Conservation (phyloP, 2,329 filamentous ascomycete species). For the Gaeumannomyces sp. region DNA sequence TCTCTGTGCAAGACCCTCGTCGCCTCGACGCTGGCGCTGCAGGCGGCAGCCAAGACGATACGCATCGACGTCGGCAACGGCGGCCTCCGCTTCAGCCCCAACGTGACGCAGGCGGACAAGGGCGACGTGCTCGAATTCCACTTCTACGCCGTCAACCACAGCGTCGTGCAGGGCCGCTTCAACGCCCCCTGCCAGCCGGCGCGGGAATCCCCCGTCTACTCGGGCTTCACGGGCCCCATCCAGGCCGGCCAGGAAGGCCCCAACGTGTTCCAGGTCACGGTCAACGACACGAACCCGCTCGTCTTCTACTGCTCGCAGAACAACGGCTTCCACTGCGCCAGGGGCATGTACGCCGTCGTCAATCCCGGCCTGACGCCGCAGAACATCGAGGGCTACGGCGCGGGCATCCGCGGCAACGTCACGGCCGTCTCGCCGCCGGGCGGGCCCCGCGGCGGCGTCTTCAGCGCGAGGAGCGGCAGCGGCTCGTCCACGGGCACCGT, state of each 20-base stretch:
- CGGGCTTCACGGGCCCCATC: conserved; percentile 33
- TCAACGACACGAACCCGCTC: conserved; percentile 34
- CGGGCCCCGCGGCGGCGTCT: conserved; percentile 7
- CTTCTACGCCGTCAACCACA: conserved; percentile 44
- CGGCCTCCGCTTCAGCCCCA: conserved; percentile 36
- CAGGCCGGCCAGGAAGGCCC: conserved; percentile 20
- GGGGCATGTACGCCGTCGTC: conserved; percentile 39
- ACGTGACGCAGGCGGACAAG: conserved; percentile 33
- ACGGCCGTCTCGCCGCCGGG: neutral
- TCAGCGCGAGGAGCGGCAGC: neutral
- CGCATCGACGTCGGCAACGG: conserved; percentile 36
- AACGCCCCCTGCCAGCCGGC: conserved; percentile 41
- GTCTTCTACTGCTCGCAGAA: conserved; percentile 41
- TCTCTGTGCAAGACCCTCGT: conserved; percentile 9
- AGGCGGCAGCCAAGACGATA: conserved; percentile 18
- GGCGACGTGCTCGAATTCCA: conserved; percentile 48
- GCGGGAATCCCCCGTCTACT: conserved; percentile 34
- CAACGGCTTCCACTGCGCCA: conserved; percentile 32
- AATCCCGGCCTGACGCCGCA: conserved; percentile 24
- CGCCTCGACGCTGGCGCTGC: conserved; percentile 11
- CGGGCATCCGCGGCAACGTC: neutral
- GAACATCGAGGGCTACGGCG: conserved; percentile 15
- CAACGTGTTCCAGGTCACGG: conserved; percentile 35
- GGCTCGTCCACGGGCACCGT: neutral
- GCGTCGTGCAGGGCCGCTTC: conserved; percentile 41